Evolutionary conservation across 345 rosid species (phyloP).

Genomic region (Trapa incisa): DNA sequence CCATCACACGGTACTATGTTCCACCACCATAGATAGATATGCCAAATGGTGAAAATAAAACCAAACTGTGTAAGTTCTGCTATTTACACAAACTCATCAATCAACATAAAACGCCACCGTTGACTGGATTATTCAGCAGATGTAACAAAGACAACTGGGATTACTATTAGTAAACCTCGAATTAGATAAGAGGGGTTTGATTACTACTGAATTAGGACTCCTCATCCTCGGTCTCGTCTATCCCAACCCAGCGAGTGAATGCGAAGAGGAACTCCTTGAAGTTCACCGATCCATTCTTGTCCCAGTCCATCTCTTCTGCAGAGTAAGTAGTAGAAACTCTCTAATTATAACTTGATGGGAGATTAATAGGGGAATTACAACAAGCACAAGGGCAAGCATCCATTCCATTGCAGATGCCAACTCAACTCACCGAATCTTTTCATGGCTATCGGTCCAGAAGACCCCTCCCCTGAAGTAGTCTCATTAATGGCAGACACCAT

Average conservation of each 20-base stretch:
- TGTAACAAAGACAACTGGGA: not conserved
- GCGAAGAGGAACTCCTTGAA: slow-evolving; percentile 94
- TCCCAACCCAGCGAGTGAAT: slow-evolving; percentile 82
- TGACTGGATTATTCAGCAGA: not conserved
- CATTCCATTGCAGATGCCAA: not conserved
- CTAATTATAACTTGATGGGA: not conserved
- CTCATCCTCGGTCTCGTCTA: slow-evolving; percentile 61
- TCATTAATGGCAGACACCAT: slow-evolving; percentile 78
- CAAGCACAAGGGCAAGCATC: not conserved
- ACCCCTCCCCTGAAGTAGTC: slow-evolving; percentile 64
- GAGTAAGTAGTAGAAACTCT: not conserved
- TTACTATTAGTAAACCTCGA: not conserved
- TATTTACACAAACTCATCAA: not conserved
- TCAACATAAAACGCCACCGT: not conserved
- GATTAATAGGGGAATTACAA: no score
- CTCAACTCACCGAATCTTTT: slow-evolving; percentile 72
- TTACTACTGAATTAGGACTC: slow-evolving; percentile 6
- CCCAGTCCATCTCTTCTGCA: slow-evolving; percentile 99
- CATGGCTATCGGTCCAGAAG: slow-evolving; percentile 75
- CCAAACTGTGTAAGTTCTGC: not conserved
- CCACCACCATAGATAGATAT: not conserved
- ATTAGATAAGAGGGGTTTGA: not conserved
- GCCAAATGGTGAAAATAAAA: not conserved
- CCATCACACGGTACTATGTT: no score
- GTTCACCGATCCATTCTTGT: slow-evolving; percentile 81